phyloP scores from a whole-genome alignment of 2,329 filamentous ascomycete genomes.

The Paecilomyces niveus region DNA sequence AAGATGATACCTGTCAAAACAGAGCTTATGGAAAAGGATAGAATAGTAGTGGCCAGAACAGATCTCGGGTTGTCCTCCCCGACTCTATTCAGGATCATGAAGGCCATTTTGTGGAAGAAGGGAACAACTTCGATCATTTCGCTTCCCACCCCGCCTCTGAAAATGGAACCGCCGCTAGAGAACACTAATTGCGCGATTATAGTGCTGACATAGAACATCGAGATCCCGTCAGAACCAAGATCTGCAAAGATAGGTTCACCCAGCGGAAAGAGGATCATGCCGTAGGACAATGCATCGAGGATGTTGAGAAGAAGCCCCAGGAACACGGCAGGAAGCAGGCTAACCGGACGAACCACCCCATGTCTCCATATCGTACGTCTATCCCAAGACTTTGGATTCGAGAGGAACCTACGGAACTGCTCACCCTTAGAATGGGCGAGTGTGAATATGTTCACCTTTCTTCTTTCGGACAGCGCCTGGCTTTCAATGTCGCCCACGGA shows the following conservation, averaged over 20 bases:
- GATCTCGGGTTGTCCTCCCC: constrained; percentile 75
- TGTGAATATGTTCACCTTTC: constrained; percentile 8
- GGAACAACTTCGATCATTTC: constrained; percentile 98
- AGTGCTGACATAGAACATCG: constrained; percentile 97
- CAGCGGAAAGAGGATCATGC: constrained; percentile 91
- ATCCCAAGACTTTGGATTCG: constrained; percentile 67
- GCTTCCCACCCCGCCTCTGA: constrained; percentile 85
- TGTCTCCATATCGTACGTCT: constrained; percentile 56
- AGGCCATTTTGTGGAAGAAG: constrained; percentile 98
- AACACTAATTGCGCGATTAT: constrained; percentile 90
- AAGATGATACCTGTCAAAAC: constrained; percentile 88
- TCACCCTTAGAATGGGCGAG: constrained; percentile 13
- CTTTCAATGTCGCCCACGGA: constrained; percentile 23
- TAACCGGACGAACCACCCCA: constrained; percentile 58
- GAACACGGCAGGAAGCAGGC: constrained; percentile 75
- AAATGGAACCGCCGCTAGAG: constrained; percentile 75
- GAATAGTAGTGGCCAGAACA: constrained; percentile 89
- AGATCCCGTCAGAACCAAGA: constrained; percentile 87
- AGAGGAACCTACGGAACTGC: constrained; percentile 26
- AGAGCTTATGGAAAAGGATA: constrained; percentile 82
- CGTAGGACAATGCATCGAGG: constrained; percentile 89
- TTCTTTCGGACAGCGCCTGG: constrained; percentile 11
- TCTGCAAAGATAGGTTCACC: constrained; percentile 78
- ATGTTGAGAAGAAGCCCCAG: constrained; percentile 87
- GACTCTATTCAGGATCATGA: constrained; percentile 71